These are phyloP conservation scores for Ogataea siamensis DNA, from an alignment of 805 yeast species.

Conservation along the genomic window DNA sequence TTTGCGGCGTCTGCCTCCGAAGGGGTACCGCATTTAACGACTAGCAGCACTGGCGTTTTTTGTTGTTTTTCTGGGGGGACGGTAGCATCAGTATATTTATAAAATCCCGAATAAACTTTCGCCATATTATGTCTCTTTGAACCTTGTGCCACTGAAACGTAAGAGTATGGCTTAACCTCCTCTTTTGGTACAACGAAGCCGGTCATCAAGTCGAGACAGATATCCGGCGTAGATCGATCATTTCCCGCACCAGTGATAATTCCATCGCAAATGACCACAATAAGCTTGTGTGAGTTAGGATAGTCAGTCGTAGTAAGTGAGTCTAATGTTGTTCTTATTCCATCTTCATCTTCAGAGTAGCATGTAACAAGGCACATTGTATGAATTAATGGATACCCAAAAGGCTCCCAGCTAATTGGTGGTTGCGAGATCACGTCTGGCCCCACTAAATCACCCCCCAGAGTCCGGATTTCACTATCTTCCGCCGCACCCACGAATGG, in stretches of 20 bases:
- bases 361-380: conserved; percentile 81
- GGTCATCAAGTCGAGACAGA: conserved; percentile 82
- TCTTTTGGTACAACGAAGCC: conserved; percentile 70
- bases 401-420: conserved; percentile 85
- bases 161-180: conserved; percentile 77
- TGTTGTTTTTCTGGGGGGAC: conserved; percentile 81
- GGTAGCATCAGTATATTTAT: conserved; percentile 74
- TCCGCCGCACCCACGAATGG: conserved; percentile 25
- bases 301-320: conserved; percentile 93
- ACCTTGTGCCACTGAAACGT: conserved; percentile 95
- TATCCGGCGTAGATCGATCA: conserved; percentile 83
- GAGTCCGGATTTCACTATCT: conserved; percentile 41
- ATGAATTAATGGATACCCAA: conserved; percentile 74
- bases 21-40: conserved; percentile 89
- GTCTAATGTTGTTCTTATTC: conserved; percentile 84
- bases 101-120: conserved; percentile 91
- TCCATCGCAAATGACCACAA: conserved; percentile 90
- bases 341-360: conserved; percentile 88
- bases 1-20: conserved; percentile 66
- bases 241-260: conserved; percentile 93
- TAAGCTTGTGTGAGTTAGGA: conserved; percentile 90
- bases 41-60: conserved; percentile 71
- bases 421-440: conserved; percentile 90
- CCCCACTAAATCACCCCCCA: conserved; percentile 60
- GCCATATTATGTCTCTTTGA: conserved; percentile 97